phyloP scores from a whole-genome alignment of 306 rosid genomes.

The Vigna trinervia region DNA sequence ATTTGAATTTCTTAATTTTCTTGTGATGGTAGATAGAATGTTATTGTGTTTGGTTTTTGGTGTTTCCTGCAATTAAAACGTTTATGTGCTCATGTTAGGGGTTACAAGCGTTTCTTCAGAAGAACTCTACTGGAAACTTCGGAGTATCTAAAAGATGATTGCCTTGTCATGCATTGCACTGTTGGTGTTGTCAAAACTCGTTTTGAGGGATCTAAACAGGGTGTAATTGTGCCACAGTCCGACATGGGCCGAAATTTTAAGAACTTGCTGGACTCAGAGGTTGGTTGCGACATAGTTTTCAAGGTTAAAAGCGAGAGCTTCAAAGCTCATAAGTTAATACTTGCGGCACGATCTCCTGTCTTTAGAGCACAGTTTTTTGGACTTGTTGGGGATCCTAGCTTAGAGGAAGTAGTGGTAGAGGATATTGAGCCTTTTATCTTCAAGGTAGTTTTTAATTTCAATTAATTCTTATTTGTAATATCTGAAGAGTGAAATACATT shows the following conservation, averaged over 20 bases:
- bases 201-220: conserved; percentile 68
- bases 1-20: not conserved
- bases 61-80: not conserved
- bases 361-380: conserved; percentile 85
- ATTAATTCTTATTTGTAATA: conserved; percentile 12
- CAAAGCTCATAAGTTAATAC: conserved; percentile 86
- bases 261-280: conserved; percentile 70
- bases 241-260: conserved; percentile 77
- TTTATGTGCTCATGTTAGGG: conserved; percentile 60
- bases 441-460: conserved; percentile 62
- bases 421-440: conserved; percentile 89
- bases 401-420: conserved; percentile 69
- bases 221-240: conserved; percentile 60
- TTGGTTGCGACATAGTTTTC: conserved; percentile 83
- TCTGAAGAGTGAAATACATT: conserved; percentile 30
- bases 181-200: conserved; percentile 94
- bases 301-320: conserved; percentile 72
- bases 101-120: conserved; percentile 88
- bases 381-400: conserved; percentile 69
- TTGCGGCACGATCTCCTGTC: conserved; percentile 86
- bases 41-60: not conserved
- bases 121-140: conserved; percentile 73
- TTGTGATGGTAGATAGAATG: not conserved
- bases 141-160: conserved; percentile 87
- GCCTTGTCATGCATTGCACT: conserved; percentile 86